Conservation (phyloP, 208 protist genomes). For the Acanthamoeba sp. region DNA sequence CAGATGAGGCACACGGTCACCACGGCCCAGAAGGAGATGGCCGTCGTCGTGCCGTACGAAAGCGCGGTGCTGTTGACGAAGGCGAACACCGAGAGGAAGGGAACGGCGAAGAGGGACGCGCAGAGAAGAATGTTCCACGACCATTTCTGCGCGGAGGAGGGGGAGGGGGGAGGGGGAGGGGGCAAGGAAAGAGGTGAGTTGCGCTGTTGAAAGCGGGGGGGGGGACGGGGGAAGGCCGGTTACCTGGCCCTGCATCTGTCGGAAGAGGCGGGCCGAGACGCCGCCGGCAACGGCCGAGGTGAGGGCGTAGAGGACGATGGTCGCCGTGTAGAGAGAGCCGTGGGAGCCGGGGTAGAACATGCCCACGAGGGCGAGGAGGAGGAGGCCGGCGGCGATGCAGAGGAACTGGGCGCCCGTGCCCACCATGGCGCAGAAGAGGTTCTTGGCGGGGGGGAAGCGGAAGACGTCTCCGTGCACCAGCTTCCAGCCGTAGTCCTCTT, state of each 20-base stretch:
- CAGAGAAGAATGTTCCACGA: constrained; percentile 88
- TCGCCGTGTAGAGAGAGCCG: constrained; percentile 89
- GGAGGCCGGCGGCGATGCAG: constrained; percentile 75
- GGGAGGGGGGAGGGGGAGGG: neutral
- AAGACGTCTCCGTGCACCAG: constrained; percentile 97
- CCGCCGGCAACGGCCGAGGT: constrained; percentile 78
- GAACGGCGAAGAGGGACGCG: constrained; percentile 79
- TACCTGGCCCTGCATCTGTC: constrained; percentile 2
- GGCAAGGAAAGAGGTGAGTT: neutral
- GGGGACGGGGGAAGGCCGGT: neutral
- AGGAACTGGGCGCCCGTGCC: constrained; percentile 87
- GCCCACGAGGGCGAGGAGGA: constrained; percentile 80
- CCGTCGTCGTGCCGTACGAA: constrained; percentile 87
- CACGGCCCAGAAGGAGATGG: constrained; percentile 90
- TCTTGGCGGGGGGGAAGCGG: constrained; percentile 88
- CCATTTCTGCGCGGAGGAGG: constrained; percentile 84
- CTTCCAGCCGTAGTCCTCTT: constrained; percentile 97
- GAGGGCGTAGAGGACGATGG: constrained; percentile 91
- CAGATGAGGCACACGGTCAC: constrained; percentile 90
- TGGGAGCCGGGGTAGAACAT: constrained; percentile 90
- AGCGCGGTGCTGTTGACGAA: constrained; percentile 89
- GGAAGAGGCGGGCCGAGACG: constrained; percentile 45
- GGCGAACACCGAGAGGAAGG: constrained; percentile 84
- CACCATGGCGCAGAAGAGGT: constrained; percentile 88
- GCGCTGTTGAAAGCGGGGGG: neutral